phyloP scores from a whole-genome alignment of 139 green algal genomes.

The Chlorella sp. region DNA sequence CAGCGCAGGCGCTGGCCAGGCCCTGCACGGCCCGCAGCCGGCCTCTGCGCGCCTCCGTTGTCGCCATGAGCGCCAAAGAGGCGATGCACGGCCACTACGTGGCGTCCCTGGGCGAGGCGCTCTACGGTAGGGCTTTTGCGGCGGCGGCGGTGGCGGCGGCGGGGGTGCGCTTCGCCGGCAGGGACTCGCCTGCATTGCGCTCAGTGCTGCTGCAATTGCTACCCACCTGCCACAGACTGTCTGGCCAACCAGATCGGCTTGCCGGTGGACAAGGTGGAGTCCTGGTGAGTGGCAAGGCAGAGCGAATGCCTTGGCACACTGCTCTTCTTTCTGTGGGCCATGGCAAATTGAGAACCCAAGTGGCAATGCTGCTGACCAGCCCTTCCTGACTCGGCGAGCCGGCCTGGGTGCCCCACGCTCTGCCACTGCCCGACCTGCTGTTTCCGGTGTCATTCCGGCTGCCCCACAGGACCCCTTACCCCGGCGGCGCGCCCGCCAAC shows the following conservation, averaged over 20 bases:
- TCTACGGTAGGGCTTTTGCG: conserved; percentile 24
- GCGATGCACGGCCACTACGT: conserved; percentile 9
- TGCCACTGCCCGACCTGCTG: too few relatives aligned
- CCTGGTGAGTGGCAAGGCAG: conserved; percentile 55
- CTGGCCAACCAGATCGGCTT: conserved; percentile 83
- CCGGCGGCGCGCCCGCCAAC: conserved; percentile 87
- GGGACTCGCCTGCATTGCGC: too few relatives aligned
- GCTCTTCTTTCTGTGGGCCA: too few relatives aligned
- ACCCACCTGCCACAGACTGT: conserved; percentile 73
- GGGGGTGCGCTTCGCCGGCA: too few relatives aligned
- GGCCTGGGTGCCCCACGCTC: too few relatives aligned
- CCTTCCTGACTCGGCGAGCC: too few relatives aligned
- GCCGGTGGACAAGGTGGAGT: conserved; percentile 73
- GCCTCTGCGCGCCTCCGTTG: background rate
- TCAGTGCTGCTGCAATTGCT: too few relatives aligned
- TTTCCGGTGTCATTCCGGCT: too few relatives aligned
- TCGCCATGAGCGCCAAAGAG: conserved; percentile 5
- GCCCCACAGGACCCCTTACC: conserved; percentile 87
- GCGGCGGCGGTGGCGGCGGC: background rate
- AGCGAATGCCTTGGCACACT: too few relatives aligned
- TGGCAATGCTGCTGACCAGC: too few relatives aligned
- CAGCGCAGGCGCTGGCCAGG: too few relatives aligned
- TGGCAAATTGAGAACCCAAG: too few relatives aligned
- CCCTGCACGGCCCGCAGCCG: background rate
- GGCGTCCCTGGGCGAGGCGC: conserved; percentile 21